phyloP scores from a whole-genome alignment of 257 asterid genomes.

The Hygrophila difformis region DNA sequence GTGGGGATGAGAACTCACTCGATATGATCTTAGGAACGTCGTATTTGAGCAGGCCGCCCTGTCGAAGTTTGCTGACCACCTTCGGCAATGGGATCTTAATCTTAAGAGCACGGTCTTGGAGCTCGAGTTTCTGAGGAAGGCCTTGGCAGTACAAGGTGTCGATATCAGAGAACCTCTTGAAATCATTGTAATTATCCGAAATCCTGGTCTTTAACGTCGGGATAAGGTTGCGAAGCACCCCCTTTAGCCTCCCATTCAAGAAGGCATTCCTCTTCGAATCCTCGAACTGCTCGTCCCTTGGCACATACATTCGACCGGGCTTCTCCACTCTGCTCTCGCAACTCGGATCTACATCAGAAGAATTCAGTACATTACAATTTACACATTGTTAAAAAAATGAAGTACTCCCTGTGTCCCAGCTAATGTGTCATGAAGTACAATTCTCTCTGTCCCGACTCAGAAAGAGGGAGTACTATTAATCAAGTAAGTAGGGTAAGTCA shows the following conservation, averaged over 20 bases:
- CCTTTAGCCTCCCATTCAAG: conserved; percentile 84
- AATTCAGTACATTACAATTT: too few species aligned
- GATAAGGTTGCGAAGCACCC: conserved; percentile 66
- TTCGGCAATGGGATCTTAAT: too few species aligned
- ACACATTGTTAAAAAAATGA: too few species aligned
- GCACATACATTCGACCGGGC: conserved; percentile 86
- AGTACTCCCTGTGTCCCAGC: too few species aligned
- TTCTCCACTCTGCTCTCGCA: conserved; percentile 45
- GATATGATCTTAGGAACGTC: too few species aligned
- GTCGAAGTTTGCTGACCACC: too few species aligned
- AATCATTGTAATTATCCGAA: conserved; percentile 64
- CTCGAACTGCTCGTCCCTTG: conserved; percentile 93
- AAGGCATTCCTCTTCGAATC: conserved; percentile 79
- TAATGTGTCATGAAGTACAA: neutral
- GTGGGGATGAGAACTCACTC: too few species aligned
- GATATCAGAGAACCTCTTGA: conserved; percentile 76
- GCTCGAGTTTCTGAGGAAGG: conserved; percentile 68
- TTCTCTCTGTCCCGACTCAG: conserved; percentile 49
- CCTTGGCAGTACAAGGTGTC: conserved; percentile 87
- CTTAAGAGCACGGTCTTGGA: conserved; percentile 40
- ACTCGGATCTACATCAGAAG: too few species aligned
- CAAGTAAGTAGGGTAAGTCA: conserved; percentile 77
- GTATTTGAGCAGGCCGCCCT: too few species aligned
- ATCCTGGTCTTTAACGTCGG: conserved; percentile 74
- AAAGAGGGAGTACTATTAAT: conserved; percentile 68